These are phyloP conservation scores for Hibiscus tridactylites DNA, from an alignment of 345 rosid species.

Conservation along the genomic window DNA sequence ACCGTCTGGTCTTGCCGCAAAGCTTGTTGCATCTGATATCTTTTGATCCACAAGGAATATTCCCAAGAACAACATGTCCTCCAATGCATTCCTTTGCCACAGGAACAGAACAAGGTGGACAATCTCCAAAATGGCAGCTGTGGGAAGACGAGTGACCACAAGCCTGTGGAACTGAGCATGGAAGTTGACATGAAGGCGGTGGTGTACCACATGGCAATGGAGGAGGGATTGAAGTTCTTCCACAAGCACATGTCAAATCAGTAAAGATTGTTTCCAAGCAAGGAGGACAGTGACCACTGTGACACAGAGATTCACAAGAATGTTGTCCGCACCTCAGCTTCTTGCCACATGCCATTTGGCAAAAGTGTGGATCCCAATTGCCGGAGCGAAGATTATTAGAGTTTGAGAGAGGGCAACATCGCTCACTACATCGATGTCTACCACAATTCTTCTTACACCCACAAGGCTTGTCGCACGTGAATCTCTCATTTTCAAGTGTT, in stretches of 20 bases:
- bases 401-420: constrained; percentile 82
- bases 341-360: constrained; percentile 86
- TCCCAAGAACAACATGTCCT: constrained; percentile 89
- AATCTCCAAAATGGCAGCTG: constrained; percentile 93
- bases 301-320: constrained; percentile 79
- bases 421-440: constrained; percentile 87
- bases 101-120: constrained; percentile 92
- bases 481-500: constrained; percentile 38
- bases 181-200: constrained; percentile 77
- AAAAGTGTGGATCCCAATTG: constrained; percentile 79
- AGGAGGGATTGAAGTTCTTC: constrained; percentile 87
- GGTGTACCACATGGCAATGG: constrained; percentile 94
- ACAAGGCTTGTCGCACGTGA: constrained; percentile 74
- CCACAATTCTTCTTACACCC: constrained; percentile 84
- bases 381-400: constrained; percentile 31
- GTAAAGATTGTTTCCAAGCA: constrained; percentile 83
- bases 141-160: constrained; percentile 92
- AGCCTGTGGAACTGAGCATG: constrained; percentile 67
- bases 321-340: constrained; percentile 90
- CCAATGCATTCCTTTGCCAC: constrained; percentile 87
- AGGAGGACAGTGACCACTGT: constrained; percentile 94
- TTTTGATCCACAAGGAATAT: constrained; percentile 91
- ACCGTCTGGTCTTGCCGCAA: constrained; percentile 87
- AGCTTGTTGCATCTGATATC: constrained; percentile 87
- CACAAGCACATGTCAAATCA: constrained; percentile 91